Evolutionary conservation across 2,329 filamentous ascomycete genomes (phyloP).

Genomic region (Zymoseptoria ardabiliae): DNA sequence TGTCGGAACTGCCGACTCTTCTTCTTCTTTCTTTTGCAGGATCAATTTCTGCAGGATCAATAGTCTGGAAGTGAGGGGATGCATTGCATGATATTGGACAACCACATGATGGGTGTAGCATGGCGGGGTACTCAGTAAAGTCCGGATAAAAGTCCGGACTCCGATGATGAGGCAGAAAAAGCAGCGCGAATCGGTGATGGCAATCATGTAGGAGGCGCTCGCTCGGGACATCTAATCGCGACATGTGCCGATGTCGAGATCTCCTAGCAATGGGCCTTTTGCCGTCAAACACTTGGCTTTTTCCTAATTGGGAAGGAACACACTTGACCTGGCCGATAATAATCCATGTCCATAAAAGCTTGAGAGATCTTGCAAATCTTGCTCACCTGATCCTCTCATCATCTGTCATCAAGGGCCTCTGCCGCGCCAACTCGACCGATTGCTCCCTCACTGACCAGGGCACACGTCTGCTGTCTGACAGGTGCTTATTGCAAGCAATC

Average conservation of each 20-base stretch:
- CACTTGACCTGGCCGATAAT: not conserved
- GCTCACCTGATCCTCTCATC: not conserved
- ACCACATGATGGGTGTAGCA: not conserved
- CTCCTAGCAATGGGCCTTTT: not conserved
- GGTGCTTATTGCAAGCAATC: too few relatives aligned
- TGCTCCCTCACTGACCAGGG: too few relatives aligned
- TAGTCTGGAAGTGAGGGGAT: not conserved
- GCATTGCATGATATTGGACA: not conserved
- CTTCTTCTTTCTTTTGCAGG: not conserved
- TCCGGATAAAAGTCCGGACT: not conserved
- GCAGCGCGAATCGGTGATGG: not conserved
- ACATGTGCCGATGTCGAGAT: not conserved
- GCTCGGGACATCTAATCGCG: not conserved
- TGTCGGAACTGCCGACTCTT: not conserved
- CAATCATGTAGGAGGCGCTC: not conserved
- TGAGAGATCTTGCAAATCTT: not conserved
- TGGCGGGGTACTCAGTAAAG: not conserved
- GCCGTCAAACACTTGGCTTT: not conserved
- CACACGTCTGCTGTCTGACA: too few relatives aligned
- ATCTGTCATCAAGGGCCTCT: not conserved
- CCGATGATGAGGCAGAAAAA: not conserved
- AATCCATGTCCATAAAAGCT: not conserved
- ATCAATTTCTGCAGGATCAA: not conserved
- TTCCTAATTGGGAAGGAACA: not conserved
- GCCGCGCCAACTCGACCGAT: not conserved